Evolutionary conservation across 495 filamentous ascomycete species (phyloP), one percentile per base, ranked within the genome.

Genomic region (Tetracladium setigerum): DNA sequence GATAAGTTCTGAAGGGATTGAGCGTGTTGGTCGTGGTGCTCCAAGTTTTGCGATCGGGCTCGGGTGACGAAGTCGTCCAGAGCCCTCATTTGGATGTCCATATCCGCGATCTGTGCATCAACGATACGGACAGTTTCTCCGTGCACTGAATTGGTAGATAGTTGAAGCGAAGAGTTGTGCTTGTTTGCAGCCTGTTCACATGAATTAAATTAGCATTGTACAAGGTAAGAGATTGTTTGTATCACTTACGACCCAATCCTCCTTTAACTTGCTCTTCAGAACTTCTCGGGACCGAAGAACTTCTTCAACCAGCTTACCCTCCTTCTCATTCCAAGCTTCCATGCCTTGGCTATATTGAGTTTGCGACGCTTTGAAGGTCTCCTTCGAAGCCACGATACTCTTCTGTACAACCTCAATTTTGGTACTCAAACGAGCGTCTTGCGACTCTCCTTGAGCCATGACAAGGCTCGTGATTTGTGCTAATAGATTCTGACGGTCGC

Each of bases 51-150:
- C 5, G 77, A 83, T 46, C 83, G 80, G 12, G 94, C 89, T 37
- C 86, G 84, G 22, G 85, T 72, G 30, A 96, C 87, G 52, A 95
- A 95, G 49, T 89, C 86, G 64, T 95, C 92, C 5, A 97, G 73
- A 6, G 86, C 84, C 53, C 76, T 76, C 79, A 98, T 91, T 65
- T 97, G 88, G 7, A 71, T 72, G 47, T 85, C 82, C 67, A 98
- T 84, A 47, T 94, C 83, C 33, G 73, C 74, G 68, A 95, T 84
- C 63, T 97, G 94, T 19, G 82, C 83, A 59, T 90, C 85, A 9
- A 96, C 91, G 54, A 95, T 92, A 1, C 81, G 81, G 15, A 95
- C 79, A 0, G 90, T 95, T 64, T 95, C 84, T n/a, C 86, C 83
- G 50, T 97, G 89, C 9, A 97, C 88, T 0, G 87, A 86, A 45